These are phyloP conservation scores for Metarhizium humberi DNA, from an alignment of 2,329 filamentous ascomycete genomes.

Conservation along the genomic window DNA sequence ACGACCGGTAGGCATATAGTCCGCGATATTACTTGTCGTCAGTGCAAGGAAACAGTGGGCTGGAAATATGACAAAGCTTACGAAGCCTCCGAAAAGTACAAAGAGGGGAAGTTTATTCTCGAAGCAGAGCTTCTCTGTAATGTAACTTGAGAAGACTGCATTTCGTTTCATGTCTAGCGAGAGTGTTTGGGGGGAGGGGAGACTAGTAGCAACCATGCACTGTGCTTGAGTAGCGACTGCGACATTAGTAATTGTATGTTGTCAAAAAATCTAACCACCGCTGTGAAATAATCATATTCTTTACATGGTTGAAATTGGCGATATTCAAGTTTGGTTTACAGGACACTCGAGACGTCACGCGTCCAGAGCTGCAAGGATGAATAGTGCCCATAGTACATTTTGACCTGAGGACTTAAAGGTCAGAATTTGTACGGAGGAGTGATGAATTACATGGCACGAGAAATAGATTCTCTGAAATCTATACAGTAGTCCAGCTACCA, in stretches of 20 bases:
- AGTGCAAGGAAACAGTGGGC: conserved; percentile 87
- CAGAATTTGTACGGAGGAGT: too few relatives aligned
- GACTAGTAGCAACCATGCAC: not conserved
- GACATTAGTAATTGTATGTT: not conserved
- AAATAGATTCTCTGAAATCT: too few relatives aligned
- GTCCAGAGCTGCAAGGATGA: too few relatives aligned
- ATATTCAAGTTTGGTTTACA: too few relatives aligned
- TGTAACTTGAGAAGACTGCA: conserved; percentile 38
- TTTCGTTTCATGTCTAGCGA: not conserved
- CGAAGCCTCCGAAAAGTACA: conserved; percentile 89
- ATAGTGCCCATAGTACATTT: too few relatives aligned
- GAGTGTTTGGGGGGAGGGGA: not conserved
- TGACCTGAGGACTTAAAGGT: too few relatives aligned
- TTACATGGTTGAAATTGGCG: too few relatives aligned
- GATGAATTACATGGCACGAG: too few relatives aligned
- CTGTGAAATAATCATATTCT: too few relatives aligned
- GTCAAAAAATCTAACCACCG: too few relatives aligned
- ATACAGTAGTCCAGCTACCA: not conserved
- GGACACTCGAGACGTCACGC: too few relatives aligned
- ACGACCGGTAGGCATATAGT: conserved; percentile 93
- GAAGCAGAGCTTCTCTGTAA: conserved; percentile 83
- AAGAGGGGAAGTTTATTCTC: conserved; percentile 96
- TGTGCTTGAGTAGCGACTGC: not conserved
- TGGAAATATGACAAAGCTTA: conserved; percentile 99
- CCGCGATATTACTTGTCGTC: conserved; percentile 81